Conservation (phyloP, 2,329 filamentous ascomycete species). For the Fusarium stilboides region DNA sequence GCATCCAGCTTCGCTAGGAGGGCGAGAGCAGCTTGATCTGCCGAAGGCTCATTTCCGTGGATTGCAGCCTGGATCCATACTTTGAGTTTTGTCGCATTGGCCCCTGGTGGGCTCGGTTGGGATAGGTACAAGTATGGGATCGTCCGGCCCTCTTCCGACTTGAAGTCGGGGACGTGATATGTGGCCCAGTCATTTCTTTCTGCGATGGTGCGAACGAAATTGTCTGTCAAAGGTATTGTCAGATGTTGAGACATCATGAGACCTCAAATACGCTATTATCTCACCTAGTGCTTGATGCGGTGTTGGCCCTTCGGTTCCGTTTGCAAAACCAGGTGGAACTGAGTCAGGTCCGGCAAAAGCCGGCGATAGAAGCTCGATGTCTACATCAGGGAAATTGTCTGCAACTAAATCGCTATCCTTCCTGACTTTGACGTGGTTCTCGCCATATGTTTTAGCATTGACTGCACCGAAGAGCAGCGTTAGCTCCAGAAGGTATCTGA, state of each 20-base stretch:
- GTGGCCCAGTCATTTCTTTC: too few relatives aligned
- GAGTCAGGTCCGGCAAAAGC: not conserved
- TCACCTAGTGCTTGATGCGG: not conserved
- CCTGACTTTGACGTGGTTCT: not conserved
- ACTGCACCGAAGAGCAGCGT: not conserved
- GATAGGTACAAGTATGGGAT: too few relatives aligned
- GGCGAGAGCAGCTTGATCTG: too few relatives aligned
- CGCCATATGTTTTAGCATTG: not conserved
- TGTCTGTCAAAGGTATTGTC: not conserved
- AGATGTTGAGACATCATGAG: too few relatives aligned
- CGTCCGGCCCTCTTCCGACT: too few relatives aligned
- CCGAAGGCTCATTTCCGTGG: too few relatives aligned
- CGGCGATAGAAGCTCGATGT: slow-evolving; percentile 4
- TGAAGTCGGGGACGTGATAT: too few relatives aligned
- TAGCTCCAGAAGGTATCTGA: not conserved
- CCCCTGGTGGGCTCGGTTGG: not conserved
- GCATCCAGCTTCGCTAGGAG: too few relatives aligned
- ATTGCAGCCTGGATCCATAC: too few relatives aligned
- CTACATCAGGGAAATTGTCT: not conserved
- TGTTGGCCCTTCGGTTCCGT: slow-evolving; percentile 4
- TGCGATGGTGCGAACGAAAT: too few relatives aligned
- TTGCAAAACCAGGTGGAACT: not conserved
- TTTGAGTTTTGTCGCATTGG: too few relatives aligned
- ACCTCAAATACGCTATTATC: too few relatives aligned
- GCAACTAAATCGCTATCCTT: not conserved